Evolutionary conservation across 2,329 filamentous ascomycete genomes (phyloP).

Genomic region (Sporothrix brunneoviolacea): DNA sequence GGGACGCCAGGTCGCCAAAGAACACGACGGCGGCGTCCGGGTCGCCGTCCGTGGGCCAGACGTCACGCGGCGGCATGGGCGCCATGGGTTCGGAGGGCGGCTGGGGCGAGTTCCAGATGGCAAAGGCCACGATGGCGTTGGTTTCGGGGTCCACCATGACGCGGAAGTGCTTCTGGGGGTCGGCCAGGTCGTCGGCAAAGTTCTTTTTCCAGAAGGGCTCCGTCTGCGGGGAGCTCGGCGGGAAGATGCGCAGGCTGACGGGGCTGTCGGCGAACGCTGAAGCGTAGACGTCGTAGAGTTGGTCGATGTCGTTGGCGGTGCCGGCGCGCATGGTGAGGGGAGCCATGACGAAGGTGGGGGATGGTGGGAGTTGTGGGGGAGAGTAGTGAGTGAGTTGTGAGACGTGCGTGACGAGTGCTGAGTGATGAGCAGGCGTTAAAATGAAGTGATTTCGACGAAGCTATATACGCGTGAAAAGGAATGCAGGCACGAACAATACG

Average conservation of each 20-base stretch:
- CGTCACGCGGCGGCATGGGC: conserved; percentile 22
- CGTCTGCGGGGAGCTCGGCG: conserved; percentile 21
- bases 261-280: conserved; percentile 36
- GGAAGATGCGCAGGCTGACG: conserved; percentile 34
- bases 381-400: no score
- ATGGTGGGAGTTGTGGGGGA: no score
- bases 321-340: conserved; percentile 31
- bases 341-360: neutral
- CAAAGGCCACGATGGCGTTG: conserved; percentile 34
- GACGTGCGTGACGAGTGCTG: no score
- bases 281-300: conserved; percentile 37
- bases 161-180: conserved; percentile 33
- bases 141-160: conserved; percentile 26
- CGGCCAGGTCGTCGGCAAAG: conserved; percentile 32
- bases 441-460: no score
- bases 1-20: conserved; percentile 31
- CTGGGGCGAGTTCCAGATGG: conserved; percentile 36
- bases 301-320: conserved; percentile 32
- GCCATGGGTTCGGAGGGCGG: conserved; percentile 18
- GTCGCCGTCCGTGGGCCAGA: conserved; percentile 36
- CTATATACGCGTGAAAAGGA: no score
- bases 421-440: no score
- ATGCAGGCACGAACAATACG: no score
- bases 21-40: conserved; percentile 31
- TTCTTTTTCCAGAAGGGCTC: conserved; percentile 30